Base-by-base conservation (phyloP, 2,329 filamentous ascomycete species). In the Plectosphaerella plurivora region DNA sequence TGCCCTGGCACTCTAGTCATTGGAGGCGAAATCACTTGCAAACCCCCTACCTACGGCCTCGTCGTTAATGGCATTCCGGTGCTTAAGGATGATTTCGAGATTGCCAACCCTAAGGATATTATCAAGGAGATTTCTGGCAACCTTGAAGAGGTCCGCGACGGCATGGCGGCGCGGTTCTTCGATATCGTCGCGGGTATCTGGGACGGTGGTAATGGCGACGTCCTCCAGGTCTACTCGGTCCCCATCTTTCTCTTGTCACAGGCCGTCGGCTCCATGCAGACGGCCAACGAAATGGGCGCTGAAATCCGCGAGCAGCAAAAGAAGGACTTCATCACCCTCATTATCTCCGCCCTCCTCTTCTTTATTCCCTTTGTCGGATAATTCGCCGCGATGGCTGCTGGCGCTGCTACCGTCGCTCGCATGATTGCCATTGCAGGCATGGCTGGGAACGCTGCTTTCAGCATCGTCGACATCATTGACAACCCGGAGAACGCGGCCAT, bases 61-160 rank as follows among this genome's bases (percentile, higher is more conserved):
- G 37, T 39, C 12, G 16, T 41, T 16, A 16, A 18, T n/a, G 47
- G 24, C n/a, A 14, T 18, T 7, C 47, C 3, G 22, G 12, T 28
- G 14, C 16, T 46, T n/a, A 49, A 46, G 39, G 16, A 37, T 39
- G 28, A 35, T 10, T 46, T 53, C 42, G 42, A 49, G 16, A 46
- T 53, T 11, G 25, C 51, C 18, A 24, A 53, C 14, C 51, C 51
- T 15, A 53, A 53, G 14, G 42, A 50, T 12, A 53, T 53, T 28
- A 50, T 53, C 47, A 45, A 45, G n/a, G 41, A 50, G 5, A 25
- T 41, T 8, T n/a, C 24, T 3, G 8, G 9, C 9, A 33, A 41
- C 22, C 18, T 47, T 15, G 36, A 49, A 28, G 16, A 37, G 12
- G 20, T 53, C 7, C 47, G 39, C 51, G 39, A 39, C 4, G 11